phyloP scores from a whole-genome alignment of 495 filamentous ascomycete species.

The Penicillium atrosanguineum region DNA sequence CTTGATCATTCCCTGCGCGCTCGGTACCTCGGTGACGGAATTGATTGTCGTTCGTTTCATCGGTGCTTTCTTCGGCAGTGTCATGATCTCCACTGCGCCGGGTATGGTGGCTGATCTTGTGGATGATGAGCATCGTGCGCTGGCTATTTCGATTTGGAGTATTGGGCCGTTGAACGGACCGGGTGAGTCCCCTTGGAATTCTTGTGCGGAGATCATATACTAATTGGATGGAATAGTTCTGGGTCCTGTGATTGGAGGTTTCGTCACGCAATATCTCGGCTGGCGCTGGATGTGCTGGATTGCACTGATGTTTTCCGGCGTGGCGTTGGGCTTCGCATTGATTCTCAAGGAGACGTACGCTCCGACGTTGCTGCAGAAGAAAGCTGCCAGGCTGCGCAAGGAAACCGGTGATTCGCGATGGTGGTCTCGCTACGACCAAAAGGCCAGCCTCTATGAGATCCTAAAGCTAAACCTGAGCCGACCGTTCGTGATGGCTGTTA shows the following conservation, averaged over 20 bases:
- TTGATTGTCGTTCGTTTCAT: conserved; percentile 73
- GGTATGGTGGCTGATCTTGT: conserved; percentile 82
- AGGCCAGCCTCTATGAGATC: conserved; percentile 48
- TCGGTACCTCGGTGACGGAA: conserved; percentile 60
- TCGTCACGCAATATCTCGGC: conserved; percentile 66
- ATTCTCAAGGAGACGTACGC: conserved; percentile 75
- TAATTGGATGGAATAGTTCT: conserved; percentile 15
- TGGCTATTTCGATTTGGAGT: conserved; percentile 72
- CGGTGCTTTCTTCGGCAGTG: conserved; percentile 72
- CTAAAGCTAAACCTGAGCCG: conserved; percentile 71
- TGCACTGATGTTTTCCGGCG: conserved; percentile 63
- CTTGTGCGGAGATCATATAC: no score
- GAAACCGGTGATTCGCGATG: conserved; percentile 72
- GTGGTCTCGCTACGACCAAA: conserved; percentile 75
- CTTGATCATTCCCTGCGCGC: conserved; percentile 67
- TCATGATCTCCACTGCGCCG: conserved; percentile 77
- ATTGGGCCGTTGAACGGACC: conserved; percentile 80
- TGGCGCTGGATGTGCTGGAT: conserved; percentile 89
- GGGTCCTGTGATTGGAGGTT: conserved; percentile 69
- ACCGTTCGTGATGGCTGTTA: conserved; percentile 74
- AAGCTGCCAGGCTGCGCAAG: conserved; percentile 66
- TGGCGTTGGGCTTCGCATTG: conserved; percentile 49
- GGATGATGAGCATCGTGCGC: conserved; percentile 62
- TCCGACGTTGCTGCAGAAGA: conserved; percentile 66
- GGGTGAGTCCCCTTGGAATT: conserved; percentile 18